Evolutionary conservation across 192 early-diverging fungal genomes (phyloP), one percentile per base, ranked within the genome.

Genomic region (Coemansia guatemalensis): DNA sequence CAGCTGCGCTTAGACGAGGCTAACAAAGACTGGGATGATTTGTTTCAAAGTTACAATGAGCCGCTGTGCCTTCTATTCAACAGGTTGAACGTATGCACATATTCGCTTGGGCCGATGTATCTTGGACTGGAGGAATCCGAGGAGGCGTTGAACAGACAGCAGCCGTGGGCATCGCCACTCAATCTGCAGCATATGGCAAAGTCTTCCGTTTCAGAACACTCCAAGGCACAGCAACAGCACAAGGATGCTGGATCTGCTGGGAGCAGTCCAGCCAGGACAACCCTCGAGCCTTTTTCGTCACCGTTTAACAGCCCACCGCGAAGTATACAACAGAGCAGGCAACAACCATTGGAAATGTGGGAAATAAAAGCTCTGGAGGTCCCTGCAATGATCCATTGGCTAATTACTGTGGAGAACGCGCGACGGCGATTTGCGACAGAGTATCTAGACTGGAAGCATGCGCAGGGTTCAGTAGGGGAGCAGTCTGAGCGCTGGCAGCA

Each of bases 401-500:
- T 79, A 14, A 70, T 73, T 12, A 67, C 35, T 5, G 60, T 64
- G 17, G 76, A 79, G 50, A 69, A 64, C 22, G 64, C 76, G 20
- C 76, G 76, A 17, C 50, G 76, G 27, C 26, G 22, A 48, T 70
- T 56, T 49, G 64, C 68, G 1, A 23, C 55, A 7, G 64, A 72
- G 48, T 35, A 65, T 8, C 64, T 68, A 25, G 44, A 22, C 22
- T 64, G 56, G 33, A 68, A 50, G 58, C 69, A 72, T 26, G 58
- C 69, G 25, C 58, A 61, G n/a, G 56, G 64, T 8, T 57, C 71
- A 6, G 44, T 73, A 25, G 71, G 59, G 11, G 64, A 74, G 8
- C 76, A 72, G 71, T 79, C 76, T 0, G 76, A 79, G 64, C 71
- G 76, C 41, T 74, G 71, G 76, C 71, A 67, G 23, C 76, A 79